Conservation (phyloP, 352 stramenopile species). For the Phytophthora sp. region DNA sequence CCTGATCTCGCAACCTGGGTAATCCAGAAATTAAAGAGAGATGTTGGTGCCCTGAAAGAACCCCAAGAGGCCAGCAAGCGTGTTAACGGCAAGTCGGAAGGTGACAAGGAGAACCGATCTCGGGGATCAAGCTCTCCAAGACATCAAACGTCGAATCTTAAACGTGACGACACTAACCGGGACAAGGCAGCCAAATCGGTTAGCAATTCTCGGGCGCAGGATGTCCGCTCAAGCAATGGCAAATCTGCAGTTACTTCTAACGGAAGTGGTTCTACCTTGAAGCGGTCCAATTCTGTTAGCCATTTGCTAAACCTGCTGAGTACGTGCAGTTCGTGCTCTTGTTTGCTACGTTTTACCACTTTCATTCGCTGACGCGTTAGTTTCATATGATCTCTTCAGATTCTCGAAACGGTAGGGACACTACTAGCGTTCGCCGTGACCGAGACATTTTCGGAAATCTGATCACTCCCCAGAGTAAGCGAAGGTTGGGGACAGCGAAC, state of each 20-base stretch:
- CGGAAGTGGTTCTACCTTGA: conserved; percentile 10
- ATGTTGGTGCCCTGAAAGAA: conserved; percentile 26
- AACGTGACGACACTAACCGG: conserved; percentile 10
- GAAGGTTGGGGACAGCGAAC: conserved; percentile 41
- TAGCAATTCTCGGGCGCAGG: conserved; percentile 3
- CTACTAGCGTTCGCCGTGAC: conserved; percentile 20
- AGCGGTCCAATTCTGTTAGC: conserved; percentile 63
- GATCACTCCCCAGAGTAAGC: conserved; percentile 25
- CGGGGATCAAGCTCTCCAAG: conserved; percentile 13
- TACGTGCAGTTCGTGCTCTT: conserved; percentile 23
- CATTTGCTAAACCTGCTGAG: conserved; percentile 68
- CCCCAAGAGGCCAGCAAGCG: conserved; percentile 7
- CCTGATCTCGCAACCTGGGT: conserved; percentile 55
- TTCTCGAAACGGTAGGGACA: conserved; percentile 31
- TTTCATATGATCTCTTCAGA: conserved; percentile 20
- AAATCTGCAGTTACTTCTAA: conserved; percentile 11
- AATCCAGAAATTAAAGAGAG: conserved; percentile 62
- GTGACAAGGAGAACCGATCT: conserved; percentile 8
- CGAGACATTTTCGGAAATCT: conserved; percentile 50
- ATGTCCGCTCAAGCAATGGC: conserved; percentile 10
- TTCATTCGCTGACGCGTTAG: conserved; percentile 13
- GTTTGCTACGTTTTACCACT: background rate
- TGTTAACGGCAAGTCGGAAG: conserved; percentile 8
- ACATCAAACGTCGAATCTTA: background rate
- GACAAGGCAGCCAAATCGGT: conserved; percentile 7